Base-by-base conservation (phyloP, 139 green algal species). In the Eudorina sp. region DNA sequence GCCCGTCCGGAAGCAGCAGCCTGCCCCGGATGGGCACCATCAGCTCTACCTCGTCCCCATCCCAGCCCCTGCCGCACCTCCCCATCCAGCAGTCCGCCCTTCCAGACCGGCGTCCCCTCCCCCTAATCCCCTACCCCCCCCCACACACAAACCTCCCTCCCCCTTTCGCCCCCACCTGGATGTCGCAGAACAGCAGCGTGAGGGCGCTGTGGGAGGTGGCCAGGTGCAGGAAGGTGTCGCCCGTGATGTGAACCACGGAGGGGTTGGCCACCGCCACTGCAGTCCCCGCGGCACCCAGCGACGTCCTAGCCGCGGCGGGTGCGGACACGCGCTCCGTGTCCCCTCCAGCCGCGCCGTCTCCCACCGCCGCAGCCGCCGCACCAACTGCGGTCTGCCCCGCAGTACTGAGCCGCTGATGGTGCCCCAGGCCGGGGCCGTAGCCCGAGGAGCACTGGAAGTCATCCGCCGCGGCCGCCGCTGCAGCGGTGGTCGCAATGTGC, bases 111-210 rank as follows among this genome's bases (percentile, higher is more conserved):
- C n/a, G n/a, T n/a, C n/a, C n/a, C n/a, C n/a, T n/a, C n/a, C n/a
- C n/a, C n/a, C n/a, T n/a, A n/a, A n/a, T 18, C 7, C 7, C 34
- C 66, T 40, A 3, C 25, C 4, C 25, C 14, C 2, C 62, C 62
- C 27, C 27, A 70, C 4, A 9, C 13, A 55, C 48, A 55, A 55
- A 13, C 11, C 48, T 55, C 48, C 48, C 48, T 21, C 11, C 27
- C 62, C 62, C 25, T 29, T 40, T 38, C 62, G 3, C 27, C 66
- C n/a, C 72, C 14, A 83, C 75, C 75, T 84, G 77, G 19, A 84
- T 84, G 38, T 84, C 77, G 38, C 77, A 84, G 53, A 84, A 84
- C 13, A 84, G 53, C 36, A 84, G 13, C 0, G 77, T 84, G 38
- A 84, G 36, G 38, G 77, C 53, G 53, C 23, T 73, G 77, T 84